A percentile compares a stretch with the other conserved stretches of the same genome.
Evolutionary conservation across 257 asterid genomes (phyloP).

Genomic region (Leptodermis oblonga): DNA sequence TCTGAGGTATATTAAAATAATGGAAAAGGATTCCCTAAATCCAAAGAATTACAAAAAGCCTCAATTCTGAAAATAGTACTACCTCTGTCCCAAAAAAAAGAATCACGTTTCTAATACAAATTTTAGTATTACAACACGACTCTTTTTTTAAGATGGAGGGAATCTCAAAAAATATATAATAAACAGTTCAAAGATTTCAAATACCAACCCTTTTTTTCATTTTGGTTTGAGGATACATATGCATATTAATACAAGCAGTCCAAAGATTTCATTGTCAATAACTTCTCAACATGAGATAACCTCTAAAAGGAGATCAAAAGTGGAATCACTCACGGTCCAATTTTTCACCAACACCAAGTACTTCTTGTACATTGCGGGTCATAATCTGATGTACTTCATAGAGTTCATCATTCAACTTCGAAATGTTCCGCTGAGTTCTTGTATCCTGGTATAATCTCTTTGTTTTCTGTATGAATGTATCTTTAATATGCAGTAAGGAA

Average conservation of each 20-base stretch:
- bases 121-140: too few species aligned
- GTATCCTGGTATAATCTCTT: conserved; percentile 94
- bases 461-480: conserved; percentile 85
- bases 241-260: not conserved
- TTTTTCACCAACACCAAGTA: conserved; percentile 98
- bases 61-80: not conserved
- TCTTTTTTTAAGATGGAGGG: too few species aligned
- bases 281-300: not conserved
- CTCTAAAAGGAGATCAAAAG: conserved; percentile 10
- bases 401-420: conserved; percentile 96
- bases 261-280: not conserved
- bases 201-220: not conserved
- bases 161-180: too few species aligned
- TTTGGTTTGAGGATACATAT: not conserved
- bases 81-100: too few species aligned
- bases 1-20: not conserved
- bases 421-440: conserved; percentile 79
- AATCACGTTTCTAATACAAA: too few species aligned
- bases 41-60: too few species aligned
- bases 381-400: conserved; percentile 98
- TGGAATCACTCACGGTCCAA: conserved; percentile 72
- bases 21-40: not conserved
- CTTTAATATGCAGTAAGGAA: conserved; percentile 31
- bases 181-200: too few species aligned
- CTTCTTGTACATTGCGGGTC: conserved; percentile 99